Evolutionary conservation across 2,329 filamentous ascomycete genomes (phyloP), one percentile per base, ranked within the genome.

Genomic region (Colletotrichum musicola): DNA sequence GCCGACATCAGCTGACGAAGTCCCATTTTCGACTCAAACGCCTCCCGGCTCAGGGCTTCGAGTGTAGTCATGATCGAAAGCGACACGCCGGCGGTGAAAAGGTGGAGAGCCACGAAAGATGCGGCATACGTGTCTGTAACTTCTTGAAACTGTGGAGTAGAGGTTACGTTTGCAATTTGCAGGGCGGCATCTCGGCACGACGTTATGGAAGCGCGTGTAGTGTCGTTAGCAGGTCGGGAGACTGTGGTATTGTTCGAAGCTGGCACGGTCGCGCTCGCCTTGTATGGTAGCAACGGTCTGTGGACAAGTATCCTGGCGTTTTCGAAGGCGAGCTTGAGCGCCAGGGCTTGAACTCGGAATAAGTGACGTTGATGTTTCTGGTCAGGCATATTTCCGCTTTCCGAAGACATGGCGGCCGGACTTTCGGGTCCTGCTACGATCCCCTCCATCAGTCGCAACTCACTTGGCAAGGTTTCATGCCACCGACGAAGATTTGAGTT

Each of bases 251-350:
- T 27, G 30, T 54, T 42, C 22, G 13, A 35, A 25, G 20, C 16
- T 22, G n/a, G 38, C 25, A 25, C 20, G 25, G 9, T 18, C 30
- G 20, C 13, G 16, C 35, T 30, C 13, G 65, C 53, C 50, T 71
- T 72, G 58, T 72, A 77, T 1, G 75, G 68, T 0, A 77, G 70
- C 6, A 77, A 61, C 12, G 73, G 73, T 13, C 74, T 69, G 54
- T 80, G 71, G 0, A 77, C 62, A 0, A 81, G 54, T 0, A 81
- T 81, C 6, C 69, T 74, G 0, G 77, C 72, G 42, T 80, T 80
- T 16, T 81, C 73, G 40, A 74, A 80, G 0, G 77, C 77, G 3
- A 81, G 71, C 49, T 74, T 70, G 2, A 81, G 71, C 0, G 76
- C 68, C 3, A 81, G 73, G 0, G 77, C 75, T 55, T 80, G 78